Base-by-base conservation (phyloP, 805 yeast species). In the Soucietia sequanensis region DNA sequence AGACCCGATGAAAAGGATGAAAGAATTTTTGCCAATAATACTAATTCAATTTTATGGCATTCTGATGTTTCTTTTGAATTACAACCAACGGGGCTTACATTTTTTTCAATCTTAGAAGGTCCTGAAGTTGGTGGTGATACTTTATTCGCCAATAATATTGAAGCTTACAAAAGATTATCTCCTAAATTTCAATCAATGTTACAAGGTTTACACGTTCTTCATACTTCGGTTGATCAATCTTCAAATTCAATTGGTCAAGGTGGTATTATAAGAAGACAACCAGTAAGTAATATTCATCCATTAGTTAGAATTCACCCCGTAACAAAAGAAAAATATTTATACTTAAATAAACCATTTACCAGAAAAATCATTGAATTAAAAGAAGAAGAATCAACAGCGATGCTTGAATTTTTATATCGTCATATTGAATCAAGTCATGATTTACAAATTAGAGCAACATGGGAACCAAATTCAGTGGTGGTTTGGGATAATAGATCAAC, bases 401-500 rank as follows among this genome's bases (percentile, higher is more conserved):
- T 86, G 38, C 65, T 85, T 47, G 60, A 72, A 33, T 76, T 81
- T 49, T 64, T 85, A 46, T 72, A 70, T 48, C 59, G 64, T 33
- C 79, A 78, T 45, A 65, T 80, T 24, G 70, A 74, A 34, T 61
- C 62, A 43, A 56, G 76, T 18, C 73, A 72, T 38, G 88, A 81
- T 54, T 68, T 81, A 46, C 86, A 82, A 45, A 65, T 81, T 35
- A 74, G 90, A 52, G 85, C 86, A 30, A 70, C 58, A 35, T 84
- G 88, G 84, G 81, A 78, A 52, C 80, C 81, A 34, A 72, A 75
- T 32, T 75, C 88, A 1, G 82, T 84, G 33, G 86, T 80, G 13
- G 58, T 82, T 18, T 84, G 91, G 91, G 93, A 84, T 52, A 84
- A 84, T 68, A 77, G 93, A 55, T 68, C 82, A 51, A 74, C 79